Evolutionary conservation across 768 basidiomycete species (phyloP), one percentile per base, ranked within the genome.

Genomic region (Naganishia friedmannii): DNA sequence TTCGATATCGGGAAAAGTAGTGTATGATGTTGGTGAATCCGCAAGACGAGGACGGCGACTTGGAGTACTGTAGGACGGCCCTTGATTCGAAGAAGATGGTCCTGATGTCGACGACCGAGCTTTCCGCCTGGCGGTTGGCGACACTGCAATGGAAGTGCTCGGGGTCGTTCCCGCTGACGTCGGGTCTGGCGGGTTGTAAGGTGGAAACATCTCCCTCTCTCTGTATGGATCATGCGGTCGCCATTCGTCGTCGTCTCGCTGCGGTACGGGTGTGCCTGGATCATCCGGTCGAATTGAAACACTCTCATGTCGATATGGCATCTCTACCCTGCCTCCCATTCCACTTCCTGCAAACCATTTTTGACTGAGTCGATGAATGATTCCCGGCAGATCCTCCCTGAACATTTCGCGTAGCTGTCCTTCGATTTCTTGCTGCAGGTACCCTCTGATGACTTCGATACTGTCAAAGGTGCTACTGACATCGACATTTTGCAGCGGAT

Each of bases 381-480:
- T 97, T 6, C 92, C 89, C 0, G 96, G 96, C 4, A 99, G 82
- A 80, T 98, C 96, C 80, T 96, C 93, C 70, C 93, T 85, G 81
- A 98, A 99, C 93, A 98, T 95, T 81, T 98, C 96, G 51, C 96
- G 86, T 34, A 99, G 84, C 80, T 97, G 95, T 0, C 89, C 92
- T 80, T 99, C 96, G 67, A 99, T 98, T 83, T 98, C 95, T 69
- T 88, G 87, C 80, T 98, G 96, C 70, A 99, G 93, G 81, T 94
- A 98, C 68, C 93, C 93, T 79, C 97, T 91, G 63, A 99, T 96
- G 73, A 97, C 94, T 55, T 91, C 92, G 73, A 99, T 95, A 3
- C 92, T 93, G 82, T 99, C 96, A 77, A 99, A 99, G 2, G 94
- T 97, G 80, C 90, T 91, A 82, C 90, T 93, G 79, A 99, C 98